Base-by-base conservation (phyloP, 805 yeast species). In the Saturnispora serradocipensis region DNA sequence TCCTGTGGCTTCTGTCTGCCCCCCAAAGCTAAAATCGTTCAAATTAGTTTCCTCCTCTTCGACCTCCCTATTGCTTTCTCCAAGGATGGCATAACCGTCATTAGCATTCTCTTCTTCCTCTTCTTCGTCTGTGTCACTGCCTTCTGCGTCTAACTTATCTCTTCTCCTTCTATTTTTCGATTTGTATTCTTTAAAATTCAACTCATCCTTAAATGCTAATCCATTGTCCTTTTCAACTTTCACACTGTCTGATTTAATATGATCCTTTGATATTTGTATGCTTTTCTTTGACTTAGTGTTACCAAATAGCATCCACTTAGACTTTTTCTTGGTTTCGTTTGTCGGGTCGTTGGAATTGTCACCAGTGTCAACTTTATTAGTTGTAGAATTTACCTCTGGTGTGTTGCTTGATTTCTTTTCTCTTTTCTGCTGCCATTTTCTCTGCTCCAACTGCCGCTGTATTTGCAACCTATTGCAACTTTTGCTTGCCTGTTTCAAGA, bases 161-260 rank as follows among this genome's bases (percentile, higher is more conserved):
- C 7, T 24, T 40, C 16, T 47, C 30, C 10, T 47, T 43, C 5
- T n/a, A 36, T 25, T 38, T 39, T 15, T 30, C 11, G 34, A 25
- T 30, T 44, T 11, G 32, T 13, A 10, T 22, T 27, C 30, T 5
- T 40, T 22, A 9, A 40, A 40, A 13, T 40, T 24, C 22, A 40
- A 40, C 24, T 40, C 44, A 24, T 24, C 30, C 22, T 40, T 22
- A 13, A 40, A 40, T 10, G 44, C 24, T 40, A 40, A 40, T 8
- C 44, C 39, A 20, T 44, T 48, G 10, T 54, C 58, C 48, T 54
- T 51, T 42, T 54, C 56, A 24, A 47, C 10, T n/a, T 30, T 32
- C 5, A 18, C 40, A 32, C 22, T 42, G 20, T 13, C 38, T 5
- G 43, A 11, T n/a, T 22, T 24, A 15, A 44, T 20, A 16, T 32